Evolutionary conservation across 345 rosid species (phyloP), one percentile per base, ranked within the genome.

Genomic region (Diplotaxis tenuifolia): DNA sequence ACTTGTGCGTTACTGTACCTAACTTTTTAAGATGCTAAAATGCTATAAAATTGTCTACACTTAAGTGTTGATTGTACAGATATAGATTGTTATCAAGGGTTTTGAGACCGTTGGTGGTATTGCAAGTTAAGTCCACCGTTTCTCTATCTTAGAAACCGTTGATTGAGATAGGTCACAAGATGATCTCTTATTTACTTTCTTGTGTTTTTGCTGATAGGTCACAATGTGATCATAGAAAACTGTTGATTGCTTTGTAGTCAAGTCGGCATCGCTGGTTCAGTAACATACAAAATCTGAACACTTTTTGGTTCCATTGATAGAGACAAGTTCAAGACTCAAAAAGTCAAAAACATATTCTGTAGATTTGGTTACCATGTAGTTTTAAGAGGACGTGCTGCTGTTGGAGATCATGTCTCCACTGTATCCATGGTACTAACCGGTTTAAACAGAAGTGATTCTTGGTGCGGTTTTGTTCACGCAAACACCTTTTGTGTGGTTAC

Each of bases 261-360:
- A 84, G 94, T 80, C 52, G 96, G 96, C 65, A 82, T 93, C 73
- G 97, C 93, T 65, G 97, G 97, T 64, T 89, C 97, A 19, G 96
- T 67, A 58, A 67, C 61, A 52, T 67, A 67, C 61, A 67, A 32
- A 28, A 9, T 67, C 78, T 74, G 57, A 65, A 65, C 66, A 36
- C 19, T 67, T 67, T 74, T 67, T 74, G 89, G 23, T 66, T 65
- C 74, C 53, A 52, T 52, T 55, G 36, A 45, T 9, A 28, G 70
- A 71, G 49, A 67, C 53, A 71, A 31, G 8, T 12, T 59, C 29
- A 67, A 59, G 67, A 22, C 72, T 45, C 38, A 66, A 58, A 53
- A 74, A 58, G 72, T 58, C 53, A 66, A 58, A 10, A 65, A 58
- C 49, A 5, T 21, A 9, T 59, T 40, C 60, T 36, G 52, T 80